Conservation (phyloP, 2,329 filamentous ascomycete species). For the Xylaria sp. region DNA sequence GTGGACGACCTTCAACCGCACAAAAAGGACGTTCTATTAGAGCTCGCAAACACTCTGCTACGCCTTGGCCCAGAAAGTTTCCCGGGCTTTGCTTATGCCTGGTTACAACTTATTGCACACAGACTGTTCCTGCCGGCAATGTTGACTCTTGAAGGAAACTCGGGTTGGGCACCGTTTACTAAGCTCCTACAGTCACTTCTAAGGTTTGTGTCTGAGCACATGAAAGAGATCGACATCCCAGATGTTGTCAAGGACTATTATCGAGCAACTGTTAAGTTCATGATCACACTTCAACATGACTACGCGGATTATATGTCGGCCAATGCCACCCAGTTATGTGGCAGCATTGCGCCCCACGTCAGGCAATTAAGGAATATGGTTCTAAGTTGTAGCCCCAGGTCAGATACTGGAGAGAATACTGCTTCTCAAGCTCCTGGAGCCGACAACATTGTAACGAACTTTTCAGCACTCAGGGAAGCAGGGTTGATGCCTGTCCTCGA, state of each 20-base stretch:
- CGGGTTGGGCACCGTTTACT: conserved; percentile 81
- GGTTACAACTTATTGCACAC: conserved; percentile 85
- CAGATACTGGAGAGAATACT: conserved; percentile 80
- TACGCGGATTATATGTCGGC: conserved; percentile 93
- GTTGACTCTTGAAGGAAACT: conserved; percentile 72
- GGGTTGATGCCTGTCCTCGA: conserved; percentile 71
- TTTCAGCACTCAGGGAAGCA: conserved; percentile 59
- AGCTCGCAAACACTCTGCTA: conserved; percentile 76
- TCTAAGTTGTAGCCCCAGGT: conserved; percentile 73
- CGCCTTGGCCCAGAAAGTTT: conserved; percentile 80
- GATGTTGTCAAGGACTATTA: conserved; percentile 84
- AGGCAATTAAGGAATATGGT: conserved; percentile 90
- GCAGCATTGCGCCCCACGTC: conserved; percentile 83
- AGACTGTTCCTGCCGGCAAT: conserved; percentile 84
- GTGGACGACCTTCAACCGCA: conserved; percentile 70
- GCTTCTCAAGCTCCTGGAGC: conserved; percentile 54
- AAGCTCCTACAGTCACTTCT: conserved; percentile 79
- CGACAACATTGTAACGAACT: conserved; percentile 40
- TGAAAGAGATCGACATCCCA: conserved; percentile 77
- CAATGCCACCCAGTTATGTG: conserved; percentile 84
- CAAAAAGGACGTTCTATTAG: conserved; percentile 75
- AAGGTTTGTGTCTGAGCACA: conserved; percentile 78
- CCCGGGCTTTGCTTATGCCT: conserved; percentile 85
- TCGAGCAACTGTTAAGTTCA: conserved; percentile 81
- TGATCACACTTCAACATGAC: conserved; percentile 90